Evolutionary conservation across 768 basidiomycete species (phyloP).

Genomic region (Leucosporidium creatinivorum): DNA sequence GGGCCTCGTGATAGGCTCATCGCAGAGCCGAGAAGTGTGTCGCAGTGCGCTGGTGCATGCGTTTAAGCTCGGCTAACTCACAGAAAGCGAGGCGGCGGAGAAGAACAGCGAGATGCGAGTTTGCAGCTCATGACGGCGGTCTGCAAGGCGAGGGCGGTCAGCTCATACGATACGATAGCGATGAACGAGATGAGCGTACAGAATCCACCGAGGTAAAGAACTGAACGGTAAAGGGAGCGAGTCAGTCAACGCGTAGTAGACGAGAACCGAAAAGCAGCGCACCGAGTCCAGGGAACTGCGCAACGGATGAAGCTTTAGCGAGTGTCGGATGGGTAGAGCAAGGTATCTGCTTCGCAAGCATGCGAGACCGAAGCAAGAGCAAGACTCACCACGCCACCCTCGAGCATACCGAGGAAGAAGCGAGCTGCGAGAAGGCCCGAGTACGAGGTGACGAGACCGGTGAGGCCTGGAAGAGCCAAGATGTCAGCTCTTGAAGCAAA

Average conservation of each 20-base stretch:
- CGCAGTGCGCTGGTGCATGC: no score
- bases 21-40: no score
- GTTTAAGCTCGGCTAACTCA: no score
- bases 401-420: slow-evolving; percentile 37
- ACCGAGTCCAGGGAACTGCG: slow-evolving; percentile 25
- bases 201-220: slow-evolving; percentile 36
- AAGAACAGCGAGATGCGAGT: slow-evolving; percentile 40
- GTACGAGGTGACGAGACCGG: slow-evolving; percentile 27
- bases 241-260: no score
- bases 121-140: slow-evolving; percentile 36
- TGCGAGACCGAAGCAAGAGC: slow-evolving; percentile 2
- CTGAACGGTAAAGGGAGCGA: neutral
- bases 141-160: neutral
- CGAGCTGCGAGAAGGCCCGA: slow-evolving; percentile 36
- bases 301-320: neutral
- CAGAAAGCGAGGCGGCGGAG: slow-evolving; percentile 37
- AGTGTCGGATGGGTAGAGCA: no score
- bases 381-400: slow-evolving; percentile 34
- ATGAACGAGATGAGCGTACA: no score
- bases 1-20: no score
- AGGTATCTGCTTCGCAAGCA: neutral
- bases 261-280: no score
- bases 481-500: slow-evolving; percentile 45
- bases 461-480: no score
- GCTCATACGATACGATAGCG: no score